Conservation (phyloP, 768 basidiomycete genomes). For the Sporobolomyces pararoseus region DNA sequence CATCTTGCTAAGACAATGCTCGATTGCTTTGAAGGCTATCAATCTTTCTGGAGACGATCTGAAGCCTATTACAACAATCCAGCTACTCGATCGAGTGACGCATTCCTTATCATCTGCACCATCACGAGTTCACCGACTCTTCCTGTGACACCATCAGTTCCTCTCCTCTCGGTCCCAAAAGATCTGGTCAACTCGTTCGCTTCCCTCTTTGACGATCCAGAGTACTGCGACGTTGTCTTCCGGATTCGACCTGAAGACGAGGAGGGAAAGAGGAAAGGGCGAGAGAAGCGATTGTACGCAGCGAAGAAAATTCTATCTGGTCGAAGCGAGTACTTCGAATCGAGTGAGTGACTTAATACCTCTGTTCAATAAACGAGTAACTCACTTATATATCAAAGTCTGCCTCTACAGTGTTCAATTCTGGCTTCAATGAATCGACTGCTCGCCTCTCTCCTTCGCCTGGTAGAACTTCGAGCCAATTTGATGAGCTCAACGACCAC, state of each 20-base stretch:
- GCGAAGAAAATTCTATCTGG: conserved; percentile 49
- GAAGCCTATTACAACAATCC: conserved; percentile 45
- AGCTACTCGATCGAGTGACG: conserved; percentile 39
- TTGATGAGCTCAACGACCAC: conserved; percentile 17
- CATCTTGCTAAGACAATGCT: not conserved
- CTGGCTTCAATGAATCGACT: conserved; percentile 39
- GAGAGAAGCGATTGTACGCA: conserved; percentile 48
- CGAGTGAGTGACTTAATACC: too few species aligned
- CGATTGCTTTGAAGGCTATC: not conserved
- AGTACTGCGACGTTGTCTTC: conserved; percentile 51
- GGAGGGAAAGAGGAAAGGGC: conserved; percentile 42
- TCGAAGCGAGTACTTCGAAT: conserved; percentile 49
- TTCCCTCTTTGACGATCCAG: conserved; percentile 49
- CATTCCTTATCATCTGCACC: conserved; percentile 50
- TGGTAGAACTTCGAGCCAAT: not conserved
- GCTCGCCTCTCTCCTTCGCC: not conserved
- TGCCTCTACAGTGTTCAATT: conserved; percentile 43
- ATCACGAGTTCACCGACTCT: conserved; percentile 49
- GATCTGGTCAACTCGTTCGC: conserved; percentile 49
- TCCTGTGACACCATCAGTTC: conserved; percentile 38
- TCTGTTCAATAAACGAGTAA: too few species aligned
- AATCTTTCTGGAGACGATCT: conserved; percentile 12
- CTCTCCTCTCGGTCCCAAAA: conserved; percentile 48
- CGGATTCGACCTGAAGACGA: conserved; percentile 44
- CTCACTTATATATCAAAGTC: too few species aligned